Conservation (phyloP, 331 rosid species). For the Rhamnella rubrinervis region DNA sequence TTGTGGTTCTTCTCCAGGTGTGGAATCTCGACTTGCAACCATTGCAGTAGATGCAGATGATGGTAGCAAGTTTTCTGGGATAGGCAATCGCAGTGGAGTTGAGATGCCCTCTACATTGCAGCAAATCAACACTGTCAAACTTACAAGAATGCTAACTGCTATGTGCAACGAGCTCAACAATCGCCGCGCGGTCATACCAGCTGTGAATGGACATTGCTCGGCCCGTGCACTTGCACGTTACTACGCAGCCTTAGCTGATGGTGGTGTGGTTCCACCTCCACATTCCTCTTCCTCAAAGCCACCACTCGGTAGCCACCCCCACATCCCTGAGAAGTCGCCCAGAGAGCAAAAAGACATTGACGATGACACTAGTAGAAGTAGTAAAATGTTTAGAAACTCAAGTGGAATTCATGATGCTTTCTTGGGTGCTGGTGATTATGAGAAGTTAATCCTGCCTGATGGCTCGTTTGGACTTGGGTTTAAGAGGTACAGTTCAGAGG, state of each 20-base stretch:
- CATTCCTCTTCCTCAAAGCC: slow-evolving; percentile 73
- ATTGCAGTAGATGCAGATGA: slow-evolving; percentile 56
- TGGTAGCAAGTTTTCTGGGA: slow-evolving; percentile 42
- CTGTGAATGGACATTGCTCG: slow-evolving; percentile 83
- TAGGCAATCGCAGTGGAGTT: slow-evolving; percentile 29
- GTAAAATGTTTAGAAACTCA: slow-evolving; percentile 49
- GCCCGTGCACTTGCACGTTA: slow-evolving; percentile 97
- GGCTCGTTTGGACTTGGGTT: slow-evolving; percentile 74
- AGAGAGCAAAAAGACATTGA: background rate
- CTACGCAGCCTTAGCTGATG: slow-evolving; percentile 84
- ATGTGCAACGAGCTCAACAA: slow-evolving; percentile 37
- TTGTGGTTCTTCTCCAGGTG: slow-evolving; percentile 44
- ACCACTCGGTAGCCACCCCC: slow-evolving; percentile 86
- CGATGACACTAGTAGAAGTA: slow-evolving; percentile 13
- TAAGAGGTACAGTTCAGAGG: slow-evolving; percentile 47
- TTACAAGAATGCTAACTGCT: slow-evolving; percentile 32
- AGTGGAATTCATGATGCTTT: slow-evolving; percentile 61
- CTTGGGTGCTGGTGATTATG: slow-evolving; percentile 61
- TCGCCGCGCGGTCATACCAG: slow-evolving; percentile 51
- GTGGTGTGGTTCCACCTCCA: slow-evolving; percentile 77
- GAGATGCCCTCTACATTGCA: slow-evolving; percentile 72
- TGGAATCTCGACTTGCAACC: slow-evolving; percentile 93
- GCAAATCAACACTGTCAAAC: slow-evolving; percentile 42
- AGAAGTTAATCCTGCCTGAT: slow-evolving; percentile 43
- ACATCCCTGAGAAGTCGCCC: slow-evolving; percentile 46